A percentile compares a stretch with the other conserved stretches of the same genome.
Evolutionary conservation across 805 yeast genomes (phyloP).

Genomic region (Wickerhamiella slavikovae): DNA sequence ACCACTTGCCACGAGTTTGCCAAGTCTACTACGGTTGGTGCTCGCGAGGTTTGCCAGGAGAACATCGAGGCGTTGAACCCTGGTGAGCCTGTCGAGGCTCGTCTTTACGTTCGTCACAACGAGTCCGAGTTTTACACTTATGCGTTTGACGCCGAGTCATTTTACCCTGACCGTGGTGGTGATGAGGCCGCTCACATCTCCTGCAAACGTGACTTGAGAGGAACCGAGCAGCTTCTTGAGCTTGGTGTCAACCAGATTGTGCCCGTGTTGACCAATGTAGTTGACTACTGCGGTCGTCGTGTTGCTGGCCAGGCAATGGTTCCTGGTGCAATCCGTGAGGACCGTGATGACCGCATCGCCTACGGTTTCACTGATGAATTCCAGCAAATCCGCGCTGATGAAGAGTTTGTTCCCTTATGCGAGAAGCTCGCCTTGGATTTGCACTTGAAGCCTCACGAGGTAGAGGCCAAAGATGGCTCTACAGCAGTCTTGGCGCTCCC

Average conservation of each 20-base stretch:
- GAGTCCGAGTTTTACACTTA: conserved; percentile 76
- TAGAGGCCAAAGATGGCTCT: conserved; percentile 27
- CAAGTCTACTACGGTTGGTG: conserved; percentile 55
- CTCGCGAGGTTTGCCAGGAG: conserved; percentile 53
- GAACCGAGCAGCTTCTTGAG: conserved; percentile 47
- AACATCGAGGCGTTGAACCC: conserved; percentile 65
- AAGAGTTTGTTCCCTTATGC: conserved; percentile 34
- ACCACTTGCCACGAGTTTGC: conserved; percentile 62
- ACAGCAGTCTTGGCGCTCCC: too few species aligned
- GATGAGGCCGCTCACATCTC: conserved; percentile 72
- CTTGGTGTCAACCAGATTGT: conserved; percentile 42
- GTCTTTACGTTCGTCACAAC: conserved; percentile 58
- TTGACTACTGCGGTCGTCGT: conserved; percentile 79
- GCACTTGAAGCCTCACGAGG: conserved; percentile 56
- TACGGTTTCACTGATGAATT: conserved; percentile 59
- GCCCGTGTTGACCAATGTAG: conserved; percentile 61
- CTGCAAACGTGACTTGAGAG: conserved; percentile 55
- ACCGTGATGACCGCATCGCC: conserved; percentile 29
- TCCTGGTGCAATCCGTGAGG: conserved; percentile 58
- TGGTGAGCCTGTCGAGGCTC: conserved; percentile 37
- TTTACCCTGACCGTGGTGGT: conserved; percentile 50
- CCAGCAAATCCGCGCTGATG: conserved; percentile 27
- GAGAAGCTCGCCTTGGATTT: conserved; percentile 46
- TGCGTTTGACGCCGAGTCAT: conserved; percentile 50
- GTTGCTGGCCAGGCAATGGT: conserved; percentile 86